phyloP scores from a whole-genome alignment of 805 yeast species.

The Starmerella riodocensis region DNA sequence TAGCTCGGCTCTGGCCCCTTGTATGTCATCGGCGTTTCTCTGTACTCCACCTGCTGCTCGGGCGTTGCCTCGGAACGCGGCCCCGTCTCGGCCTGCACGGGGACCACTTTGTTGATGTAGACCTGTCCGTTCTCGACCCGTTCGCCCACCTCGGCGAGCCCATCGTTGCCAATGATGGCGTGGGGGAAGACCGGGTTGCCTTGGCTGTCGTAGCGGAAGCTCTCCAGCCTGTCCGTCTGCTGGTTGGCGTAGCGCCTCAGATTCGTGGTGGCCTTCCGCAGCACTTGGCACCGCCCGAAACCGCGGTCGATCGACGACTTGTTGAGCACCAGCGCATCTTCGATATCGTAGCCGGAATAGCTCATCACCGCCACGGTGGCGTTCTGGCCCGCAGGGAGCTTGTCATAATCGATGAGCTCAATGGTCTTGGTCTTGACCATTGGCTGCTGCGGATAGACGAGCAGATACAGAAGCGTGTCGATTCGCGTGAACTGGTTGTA shows the following conservation, averaged over 20 bases:
- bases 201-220: constrained; percentile 60
- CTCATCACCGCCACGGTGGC: constrained; percentile 99
- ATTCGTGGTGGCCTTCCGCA: constrained; percentile 79
- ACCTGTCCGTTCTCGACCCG: constrained; percentile 85
- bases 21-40: constrained; percentile 84
- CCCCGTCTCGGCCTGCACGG: constrained; percentile 46
- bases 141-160: constrained; percentile 92
- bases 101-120: constrained; percentile 84
- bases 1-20: constrained; percentile 93
- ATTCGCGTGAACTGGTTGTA: constrained; percentile 93
- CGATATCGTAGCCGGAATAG: constrained; percentile 97
- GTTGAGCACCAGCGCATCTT: constrained; percentile 91
- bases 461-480: constrained; percentile 79
- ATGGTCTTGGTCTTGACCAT: constrained; percentile 97
- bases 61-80: constrained; percentile 24
- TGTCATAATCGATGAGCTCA: constrained; percentile 88
- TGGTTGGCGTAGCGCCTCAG: constrained; percentile 88
- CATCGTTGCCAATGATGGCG: constrained; percentile 79
- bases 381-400: constrained; percentile 96
- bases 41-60: constrained; percentile 40
- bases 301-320: constrained; percentile 92
- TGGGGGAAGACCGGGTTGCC: constrained; percentile 67
- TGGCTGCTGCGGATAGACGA: constrained; percentile 99
- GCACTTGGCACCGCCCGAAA: constrained; percentile 92
- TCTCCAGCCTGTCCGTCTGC: constrained; percentile 79